Evolutionary conservation across 2,329 filamentous ascomycete genomes (phyloP).

Genomic region (Curvularia eragrostidis): DNA sequence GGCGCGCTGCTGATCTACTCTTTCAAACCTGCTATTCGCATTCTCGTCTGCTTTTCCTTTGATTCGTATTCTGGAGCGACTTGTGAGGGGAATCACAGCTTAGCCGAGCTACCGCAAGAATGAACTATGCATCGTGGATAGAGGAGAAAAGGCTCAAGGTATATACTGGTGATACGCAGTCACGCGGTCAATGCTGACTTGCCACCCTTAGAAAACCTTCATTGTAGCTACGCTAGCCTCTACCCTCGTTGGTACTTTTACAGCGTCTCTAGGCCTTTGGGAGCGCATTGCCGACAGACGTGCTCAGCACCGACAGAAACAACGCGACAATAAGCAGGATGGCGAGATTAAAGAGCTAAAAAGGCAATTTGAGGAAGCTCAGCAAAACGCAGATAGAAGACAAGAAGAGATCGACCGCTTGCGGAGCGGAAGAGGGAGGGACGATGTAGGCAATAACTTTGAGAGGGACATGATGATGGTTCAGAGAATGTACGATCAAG

Average conservation of each 20-base stretch:
- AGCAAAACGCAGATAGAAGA: conserved; percentile 34
- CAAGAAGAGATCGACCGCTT: conserved; percentile 35
- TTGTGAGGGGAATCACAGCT: conserved; percentile 12
- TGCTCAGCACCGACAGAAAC: conserved; percentile 50
- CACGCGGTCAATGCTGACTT: conserved; percentile 3
- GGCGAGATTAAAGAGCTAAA: conserved; percentile 44
- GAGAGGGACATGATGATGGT: conserved; percentile 44
- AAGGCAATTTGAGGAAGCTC: conserved; percentile 40
- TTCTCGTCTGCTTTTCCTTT: conserved; percentile 1
- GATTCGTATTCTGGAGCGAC: neutral
- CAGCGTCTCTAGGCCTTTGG: conserved; percentile 53
- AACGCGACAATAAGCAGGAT: conserved; percentile 46
- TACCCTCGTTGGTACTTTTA: conserved; percentile 55
- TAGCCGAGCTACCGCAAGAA: conserved; percentile 29
- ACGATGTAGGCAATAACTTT: conserved; percentile 45
- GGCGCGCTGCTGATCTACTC: neutral
- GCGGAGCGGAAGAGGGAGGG: conserved; percentile 26
- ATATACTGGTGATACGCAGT: conserved; percentile 9
- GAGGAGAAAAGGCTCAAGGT: conserved; percentile 55
- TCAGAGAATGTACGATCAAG: conserved; percentile 48
- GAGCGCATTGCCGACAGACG: conserved; percentile 49
- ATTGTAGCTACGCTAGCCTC: conserved; percentile 54
- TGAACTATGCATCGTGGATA: conserved; percentile 56
- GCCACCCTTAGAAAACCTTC: conserved; percentile 50
- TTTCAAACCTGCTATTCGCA: neutral